Base-by-base conservation (phyloP, 768 basidiomycete species). In the Psilocybe sp. region DNA sequence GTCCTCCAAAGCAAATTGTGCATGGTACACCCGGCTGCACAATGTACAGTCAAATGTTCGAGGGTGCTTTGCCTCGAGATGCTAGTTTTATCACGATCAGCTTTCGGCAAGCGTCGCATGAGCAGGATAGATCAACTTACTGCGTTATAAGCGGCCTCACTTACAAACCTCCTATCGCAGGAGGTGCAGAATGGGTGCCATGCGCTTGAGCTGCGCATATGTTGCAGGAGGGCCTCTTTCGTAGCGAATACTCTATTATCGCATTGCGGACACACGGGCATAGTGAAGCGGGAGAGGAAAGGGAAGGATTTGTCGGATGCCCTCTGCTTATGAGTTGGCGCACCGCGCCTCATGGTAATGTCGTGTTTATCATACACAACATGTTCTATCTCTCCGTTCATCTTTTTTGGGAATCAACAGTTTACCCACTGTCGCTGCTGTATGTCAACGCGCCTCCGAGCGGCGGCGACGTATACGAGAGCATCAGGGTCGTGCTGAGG, bases 31-130 rank as follows among this genome's bases (percentile, higher is more conserved):
- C 38, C 68, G 51, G 33, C 61, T 61, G 56, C 73, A 75, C 13
- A 53, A 49, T 5, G 54, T 47, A 51, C 73, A 75, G 54, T 71
- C 71, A 52, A 65, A 75, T 8, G 73, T 73, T n/a, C 70, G 70
- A 28, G 73, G 73, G 40, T 74, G 73, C 55, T 71, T 74, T 12
- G 68, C 68, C 2, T 64, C 62, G 68, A 70, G 71, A 50, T 74
- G 73, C 73, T 73, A 54, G 43, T 52, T n/a, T 16, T 19, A n/a
- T 9, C 37, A 37, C 36, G 28, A 40, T 19, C 44, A 52, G 36
- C 43, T 35, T 39, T 40, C 36, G n/a, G 34, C 37, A 37, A 33
- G 23, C 13, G 31, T 23, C 47, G 16, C 14, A 14, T 35, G 19
- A 43, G 13, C 23, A 38, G 34, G 37, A 18, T 50, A n/a, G 18